These are phyloP conservation scores for Climacium dendroides DNA, from an alignment of 225 moss, liverwort and hornwort genomes.

Conservation along the genomic window DNA sequence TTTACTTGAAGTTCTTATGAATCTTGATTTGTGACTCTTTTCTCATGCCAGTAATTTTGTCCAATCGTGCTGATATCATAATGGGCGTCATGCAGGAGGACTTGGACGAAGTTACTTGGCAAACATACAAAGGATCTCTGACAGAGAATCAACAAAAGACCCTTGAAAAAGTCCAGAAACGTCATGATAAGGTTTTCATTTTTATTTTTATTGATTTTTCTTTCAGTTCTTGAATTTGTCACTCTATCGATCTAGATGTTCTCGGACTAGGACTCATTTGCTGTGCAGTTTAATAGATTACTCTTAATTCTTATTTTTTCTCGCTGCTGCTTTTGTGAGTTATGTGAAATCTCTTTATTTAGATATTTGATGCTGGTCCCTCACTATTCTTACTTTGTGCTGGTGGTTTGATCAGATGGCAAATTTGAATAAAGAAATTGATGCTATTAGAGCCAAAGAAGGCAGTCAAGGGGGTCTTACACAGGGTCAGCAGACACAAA, in stretches of 20 bases:
- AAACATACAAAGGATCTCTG: conserved; percentile 72
- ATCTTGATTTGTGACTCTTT: background rate
- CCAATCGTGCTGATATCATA: background rate
- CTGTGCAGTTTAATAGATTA: background rate
- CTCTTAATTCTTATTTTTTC: background rate
- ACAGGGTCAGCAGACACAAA: conserved; percentile 98
- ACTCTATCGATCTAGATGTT: background rate
- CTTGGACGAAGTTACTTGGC: conserved; percentile 91
- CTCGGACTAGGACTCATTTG: background rate
- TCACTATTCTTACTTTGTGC: background rate
- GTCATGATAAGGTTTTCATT: conserved; percentile 73
- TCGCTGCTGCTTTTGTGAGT: background rate
- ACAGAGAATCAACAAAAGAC: conserved; percentile 91
- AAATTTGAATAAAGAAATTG: conserved; percentile 91
- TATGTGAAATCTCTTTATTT: background rate
- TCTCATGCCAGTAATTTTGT: background rate
- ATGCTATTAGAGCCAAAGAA: conserved; percentile 96
- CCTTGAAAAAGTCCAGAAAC: conserved; percentile 87
- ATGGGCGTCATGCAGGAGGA: conserved; percentile 46
- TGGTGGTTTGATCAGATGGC: conserved; percentile 41
- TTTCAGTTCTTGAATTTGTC: background rate
- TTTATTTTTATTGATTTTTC: background rate
- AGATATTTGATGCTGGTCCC: background rate
- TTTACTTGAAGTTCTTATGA: background rate
- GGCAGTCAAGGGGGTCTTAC: conserved; percentile 89